These are phyloP conservation scores for Fraxinus quadrangulata DNA, from an alignment of 257 asterid genomes.

Conservation along the genomic window DNA sequence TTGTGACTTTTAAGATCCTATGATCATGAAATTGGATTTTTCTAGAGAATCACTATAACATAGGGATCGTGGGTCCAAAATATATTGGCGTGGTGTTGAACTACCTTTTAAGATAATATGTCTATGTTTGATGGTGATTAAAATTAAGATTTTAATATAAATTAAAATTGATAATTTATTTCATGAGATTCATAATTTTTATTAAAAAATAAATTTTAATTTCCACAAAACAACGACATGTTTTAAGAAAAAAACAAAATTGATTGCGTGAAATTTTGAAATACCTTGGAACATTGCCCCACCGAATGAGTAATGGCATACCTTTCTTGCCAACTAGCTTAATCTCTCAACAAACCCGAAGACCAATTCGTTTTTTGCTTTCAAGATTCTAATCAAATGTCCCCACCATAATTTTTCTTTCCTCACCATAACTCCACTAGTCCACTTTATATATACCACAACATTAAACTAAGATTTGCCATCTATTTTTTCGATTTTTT, in stretches of 20 bases:
- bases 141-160: too few species aligned
- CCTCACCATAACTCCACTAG: neutral
- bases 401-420: constrained; percentile 23
- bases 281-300: constrained; percentile 28
- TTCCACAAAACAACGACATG: too few species aligned
- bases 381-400: constrained; percentile 39
- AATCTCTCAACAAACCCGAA: constrained; percentile 26
- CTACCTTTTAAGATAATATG: neutral
- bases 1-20: too few species aligned
- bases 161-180: too few species aligned
- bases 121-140: too few species aligned
- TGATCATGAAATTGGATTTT: too few species aligned
- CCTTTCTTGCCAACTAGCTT: constrained; percentile 49
- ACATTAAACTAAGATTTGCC: too few species aligned
- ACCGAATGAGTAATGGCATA: constrained; percentile 33
- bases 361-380: constrained; percentile 6
- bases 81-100: neutral
- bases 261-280: constrained; percentile 40
- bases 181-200: too few species aligned
- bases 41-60: too few species aligned
- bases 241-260: neutral
- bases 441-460: constrained; percentile 11
- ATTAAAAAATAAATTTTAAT: too few species aligned
- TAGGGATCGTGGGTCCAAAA: neutral
- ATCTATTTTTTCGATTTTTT: too few species aligned